Base-by-base conservation (phyloP, 106 monocot genomes). In the Apostasia shenzhenica region DNA sequence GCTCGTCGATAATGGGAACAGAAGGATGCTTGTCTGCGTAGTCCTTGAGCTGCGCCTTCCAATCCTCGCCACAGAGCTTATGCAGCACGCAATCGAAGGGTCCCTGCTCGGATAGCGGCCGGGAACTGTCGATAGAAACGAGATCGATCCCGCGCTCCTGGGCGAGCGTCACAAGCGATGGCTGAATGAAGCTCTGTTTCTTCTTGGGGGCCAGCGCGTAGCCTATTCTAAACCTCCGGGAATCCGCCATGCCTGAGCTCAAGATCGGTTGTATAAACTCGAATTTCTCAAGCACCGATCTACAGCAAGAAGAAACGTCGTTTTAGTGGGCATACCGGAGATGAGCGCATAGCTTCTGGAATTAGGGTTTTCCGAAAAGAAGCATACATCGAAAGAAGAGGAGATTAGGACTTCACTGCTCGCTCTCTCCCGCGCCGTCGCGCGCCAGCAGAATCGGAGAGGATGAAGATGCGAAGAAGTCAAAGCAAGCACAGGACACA, bases 81-180 rank as follows among this genome's bases (percentile, higher is more conserved):
- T 89, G 85, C 71, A 89, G 56, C 54, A 89, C 60, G 80, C 77
- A 73, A 63, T 89, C 80, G 75, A 85, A 85, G 48, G 89, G 85
- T 51, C 82, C 89, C 65, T 89, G 89, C 11, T 48, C 59, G 3
- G 59, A 54, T 12, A 88, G 77, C 3, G 81, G 75, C 26, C 46
- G 38, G 39, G 55, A 48, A 7, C 72, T 72, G 69, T 88, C 87
- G 75, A 88, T 73, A 8, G 77, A 74, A 47, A 87, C 46, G 4
- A 88, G 83, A 71, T 88, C 83, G 78, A 88, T 67, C 13, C 83
- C 81, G 6, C 83, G 83, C 4, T 59, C 66, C 4, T 12, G 1
- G 8, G 83, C 68, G 51, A 75, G 72, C 39, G 14, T 39, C 41
- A 88, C 58, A 4, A 88, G 81, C n/a, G 87, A 88, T 2, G 75